These are phyloP conservation scores for Boletus reticulatus DNA, from an alignment of 768 basidiomycete genomes.

Conservation along the genomic window DNA sequence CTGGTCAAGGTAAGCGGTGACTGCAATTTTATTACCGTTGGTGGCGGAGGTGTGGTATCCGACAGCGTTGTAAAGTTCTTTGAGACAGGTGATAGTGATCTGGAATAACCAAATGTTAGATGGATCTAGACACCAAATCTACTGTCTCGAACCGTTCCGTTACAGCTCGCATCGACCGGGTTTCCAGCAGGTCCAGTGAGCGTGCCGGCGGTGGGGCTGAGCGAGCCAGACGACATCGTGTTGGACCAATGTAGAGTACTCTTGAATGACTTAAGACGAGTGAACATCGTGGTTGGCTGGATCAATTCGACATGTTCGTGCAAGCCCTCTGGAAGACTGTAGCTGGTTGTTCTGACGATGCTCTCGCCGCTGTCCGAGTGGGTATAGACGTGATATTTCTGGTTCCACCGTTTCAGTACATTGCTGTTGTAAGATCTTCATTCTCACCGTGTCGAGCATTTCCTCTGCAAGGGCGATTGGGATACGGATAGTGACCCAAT, in stretches of 20 bases:
- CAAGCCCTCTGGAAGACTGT: constrained; percentile 60
- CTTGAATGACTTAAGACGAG: constrained; percentile 42
- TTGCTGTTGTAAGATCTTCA: neutral
- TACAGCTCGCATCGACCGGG: constrained; percentile 48
- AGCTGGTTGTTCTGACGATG: constrained; percentile 64
- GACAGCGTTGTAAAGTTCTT: constrained; percentile 53
- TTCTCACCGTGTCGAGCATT: constrained; percentile 66
- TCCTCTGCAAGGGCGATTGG: constrained; percentile 60
- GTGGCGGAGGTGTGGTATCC: constrained; percentile 43
- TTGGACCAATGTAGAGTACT: constrained; percentile 38
- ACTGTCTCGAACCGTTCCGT: constrained; percentile 26
- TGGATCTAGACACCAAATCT: neutral
- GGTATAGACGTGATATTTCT: constrained; percentile 66
- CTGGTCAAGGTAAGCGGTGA: constrained; percentile 54
- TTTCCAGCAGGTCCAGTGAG: constrained; percentile 33
- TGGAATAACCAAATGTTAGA: neutral
- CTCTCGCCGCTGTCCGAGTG: constrained; percentile 51
- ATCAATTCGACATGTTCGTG: constrained; percentile 63
- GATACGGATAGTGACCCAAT: constrained; percentile 64
- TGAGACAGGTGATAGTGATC: constrained; percentile 53
- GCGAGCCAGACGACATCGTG: neutral
- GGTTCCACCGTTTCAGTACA: neutral
- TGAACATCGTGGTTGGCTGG: constrained; percentile 72
- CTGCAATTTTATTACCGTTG: constrained; percentile 48
- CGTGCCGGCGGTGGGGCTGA: constrained; percentile 4